Conservation (phyloP, 148 eudicot genomes). For the Selenicereus undatus region DNA sequence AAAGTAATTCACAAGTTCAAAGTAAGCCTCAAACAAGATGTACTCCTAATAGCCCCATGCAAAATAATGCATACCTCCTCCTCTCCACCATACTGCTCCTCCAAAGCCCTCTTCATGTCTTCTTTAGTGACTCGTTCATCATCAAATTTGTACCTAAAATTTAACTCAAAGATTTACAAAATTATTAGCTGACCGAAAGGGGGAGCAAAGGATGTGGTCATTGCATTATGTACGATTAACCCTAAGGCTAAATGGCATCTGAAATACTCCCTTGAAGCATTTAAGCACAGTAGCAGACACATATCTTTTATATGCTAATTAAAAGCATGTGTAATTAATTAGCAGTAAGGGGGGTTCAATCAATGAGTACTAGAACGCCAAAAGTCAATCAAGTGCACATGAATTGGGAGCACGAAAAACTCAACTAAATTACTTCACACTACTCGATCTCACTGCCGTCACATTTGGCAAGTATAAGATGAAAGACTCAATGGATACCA, state of each 20-base stretch:
- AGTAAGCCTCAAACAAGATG: slow-evolving; percentile 1
- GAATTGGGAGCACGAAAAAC: neutral
- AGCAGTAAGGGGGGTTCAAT: neutral
- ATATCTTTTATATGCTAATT: neutral
- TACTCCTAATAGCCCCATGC: neutral
- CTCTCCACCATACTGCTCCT: slow-evolving; percentile 98
- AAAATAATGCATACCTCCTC: slow-evolving; percentile 62
- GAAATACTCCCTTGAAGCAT: neutral
- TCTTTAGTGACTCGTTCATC: slow-evolving; percentile 98
- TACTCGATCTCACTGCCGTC: neutral
- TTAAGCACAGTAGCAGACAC: neutral
- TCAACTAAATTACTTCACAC: neutral
- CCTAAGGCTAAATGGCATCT: neutral
- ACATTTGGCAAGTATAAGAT: neutral
- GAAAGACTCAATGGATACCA: neutral
- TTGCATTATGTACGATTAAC: neutral
- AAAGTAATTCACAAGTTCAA: slow-evolving; percentile 9
- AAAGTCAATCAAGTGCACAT: neutral
- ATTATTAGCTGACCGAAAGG: neutral
- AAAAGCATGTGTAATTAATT: neutral
- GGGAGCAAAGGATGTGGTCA: neutral
- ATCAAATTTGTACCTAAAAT: slow-evolving; percentile 81
- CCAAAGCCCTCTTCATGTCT: slow-evolving; percentile 83
- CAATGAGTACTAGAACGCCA: slow-evolving; percentile 3
- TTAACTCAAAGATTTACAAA: slow-evolving; percentile 8